These are phyloP conservation scores for Solanum hybrid DNA, from an alignment of 305 asterid genomes.

Conservation along the genomic window DNA sequence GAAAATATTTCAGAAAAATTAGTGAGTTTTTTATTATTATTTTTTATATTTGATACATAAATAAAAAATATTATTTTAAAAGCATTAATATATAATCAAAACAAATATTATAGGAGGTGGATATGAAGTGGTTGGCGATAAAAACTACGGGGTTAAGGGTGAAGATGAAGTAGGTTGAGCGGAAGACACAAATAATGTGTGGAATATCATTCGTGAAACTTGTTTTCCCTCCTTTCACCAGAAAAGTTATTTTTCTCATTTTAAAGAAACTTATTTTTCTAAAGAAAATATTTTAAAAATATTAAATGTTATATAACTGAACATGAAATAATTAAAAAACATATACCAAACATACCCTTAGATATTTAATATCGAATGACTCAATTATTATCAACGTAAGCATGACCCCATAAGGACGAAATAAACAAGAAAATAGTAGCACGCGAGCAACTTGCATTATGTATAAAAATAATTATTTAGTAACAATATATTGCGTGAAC, in stretches of 20 bases:
- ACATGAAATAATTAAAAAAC: not conserved
- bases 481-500: conserved; percentile 1
- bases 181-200: not conserved
- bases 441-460: conserved; percentile 5
- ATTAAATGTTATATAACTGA: not conserved
- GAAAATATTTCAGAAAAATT: not conserved
- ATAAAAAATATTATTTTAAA: not conserved
- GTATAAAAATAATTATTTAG: not conserved
- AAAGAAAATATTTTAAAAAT: not conserved
- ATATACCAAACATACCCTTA: not conserved
- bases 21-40: not conserved
- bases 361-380: not conserved
- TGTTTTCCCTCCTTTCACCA: not conserved
- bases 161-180: not conserved
- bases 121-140: not conserved
- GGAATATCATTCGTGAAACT: not conserved
- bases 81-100: not conserved
- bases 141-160: not conserved
- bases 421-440: conserved; percentile 2
- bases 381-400: conserved; percentile 2
- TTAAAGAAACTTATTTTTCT: not conserved
- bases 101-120: not conserved
- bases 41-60: not conserved
- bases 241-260: not conserved
- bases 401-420: not conserved